Percentiles rank a stretch among this genome's conserved stretches.
Conservation (phyloP, 1,284 basidiomycete species). For the Cryptococcus neoformans region DNA sequence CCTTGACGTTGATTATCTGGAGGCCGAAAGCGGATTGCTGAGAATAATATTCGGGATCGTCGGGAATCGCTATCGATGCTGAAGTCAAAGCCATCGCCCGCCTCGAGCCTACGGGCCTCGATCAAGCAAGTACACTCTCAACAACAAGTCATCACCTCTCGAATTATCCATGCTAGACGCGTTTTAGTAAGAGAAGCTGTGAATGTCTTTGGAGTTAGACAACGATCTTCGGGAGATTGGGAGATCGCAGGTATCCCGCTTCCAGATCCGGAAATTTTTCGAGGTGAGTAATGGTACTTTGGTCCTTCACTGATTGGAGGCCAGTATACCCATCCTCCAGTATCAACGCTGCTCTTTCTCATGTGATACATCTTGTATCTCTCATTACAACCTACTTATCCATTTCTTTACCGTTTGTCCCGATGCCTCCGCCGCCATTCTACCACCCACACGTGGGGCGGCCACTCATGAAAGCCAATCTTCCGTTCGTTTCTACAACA, state of each 20-base stretch:
- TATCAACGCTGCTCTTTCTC: conserved; percentile 38
- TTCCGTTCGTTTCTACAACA: conserved; percentile 34
- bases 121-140: conserved; percentile 5
- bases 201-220: conserved; percentile 33
- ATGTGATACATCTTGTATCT: conserved; percentile 35
- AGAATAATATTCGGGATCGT: neutral
- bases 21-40: neutral
- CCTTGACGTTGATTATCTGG: neutral
- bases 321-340: conserved; percentile 23
- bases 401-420: conserved; percentile 35
- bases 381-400: conserved; percentile 41
- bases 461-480: conserved; percentile 30
- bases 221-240: conserved; percentile 21
- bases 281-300: conserved; percentile 22
- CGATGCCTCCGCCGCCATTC: conserved; percentile 13
- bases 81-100: conserved; percentile 1
- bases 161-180: conserved; percentile 32
- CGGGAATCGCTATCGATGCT: neutral
- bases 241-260: conserved; percentile 35
- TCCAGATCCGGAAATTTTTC: conserved; percentile 29
- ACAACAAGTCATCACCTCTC: conserved; percentile 22
- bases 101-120: neutral
- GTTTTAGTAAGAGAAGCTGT: conserved; percentile 40
- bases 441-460: conserved; percentile 30
- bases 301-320: neutral